A percentile compares a stretch with the other conserved stretches of the same genome.
Evolutionary conservation across 1,284 basidiomycete genomes (phyloP).

Genomic region (Tranzscheliella williamsii): DNA sequence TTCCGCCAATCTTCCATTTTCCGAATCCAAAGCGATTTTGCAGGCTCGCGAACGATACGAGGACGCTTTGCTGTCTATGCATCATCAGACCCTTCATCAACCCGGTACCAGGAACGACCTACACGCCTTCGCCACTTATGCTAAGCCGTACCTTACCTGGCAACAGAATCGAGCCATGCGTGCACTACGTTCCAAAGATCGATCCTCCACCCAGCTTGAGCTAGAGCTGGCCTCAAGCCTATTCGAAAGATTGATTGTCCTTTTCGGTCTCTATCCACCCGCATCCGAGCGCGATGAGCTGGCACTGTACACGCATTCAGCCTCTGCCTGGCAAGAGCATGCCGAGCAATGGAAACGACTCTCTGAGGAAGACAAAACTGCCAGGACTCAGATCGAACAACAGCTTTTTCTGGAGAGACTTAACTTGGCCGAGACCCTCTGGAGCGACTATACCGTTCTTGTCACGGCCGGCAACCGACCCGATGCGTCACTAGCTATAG

Average conservation of each 20-base stretch:
- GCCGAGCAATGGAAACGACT: conserved; percentile 21
- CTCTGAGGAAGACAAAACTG: conserved; percentile 2
- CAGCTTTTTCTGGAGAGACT: conserved; percentile 19
- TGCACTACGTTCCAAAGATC: conserved; percentile 29
- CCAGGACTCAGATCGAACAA: conserved; percentile 13
- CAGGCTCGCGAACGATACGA: conserved; percentile 38
- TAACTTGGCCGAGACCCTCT: conserved; percentile 36
- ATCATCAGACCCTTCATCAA: not conserved
- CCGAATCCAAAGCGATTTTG: conserved; percentile 12
- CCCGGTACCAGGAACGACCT: conserved; percentile 13
- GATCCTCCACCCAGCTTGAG: conserved; percentile 13
- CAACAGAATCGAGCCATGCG: conserved; percentile 21
- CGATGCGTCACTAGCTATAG: conserved; percentile 30
- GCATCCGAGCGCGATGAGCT: conserved; percentile 16
- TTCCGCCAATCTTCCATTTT: conserved; percentile 34
- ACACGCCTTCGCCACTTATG: conserved; percentile 11
- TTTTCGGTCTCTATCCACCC: conserved; percentile 30
- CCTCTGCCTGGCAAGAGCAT: conserved; percentile 7
- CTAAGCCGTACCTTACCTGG: conserved; percentile 37
- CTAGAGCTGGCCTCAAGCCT: conserved; percentile 20
- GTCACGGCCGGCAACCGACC: conserved; percentile 9
- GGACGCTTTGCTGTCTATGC: conserved; percentile 7
- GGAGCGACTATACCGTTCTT: conserved; percentile 47
- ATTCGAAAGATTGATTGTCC: conserved; percentile 22
- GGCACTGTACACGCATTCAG: conserved; percentile 18